Percentiles rank a stretch among this genome's conserved stretches.
Conservation (phyloP, 805 yeast genomes). For the Kodamaea hsintzibuensis region DNA sequence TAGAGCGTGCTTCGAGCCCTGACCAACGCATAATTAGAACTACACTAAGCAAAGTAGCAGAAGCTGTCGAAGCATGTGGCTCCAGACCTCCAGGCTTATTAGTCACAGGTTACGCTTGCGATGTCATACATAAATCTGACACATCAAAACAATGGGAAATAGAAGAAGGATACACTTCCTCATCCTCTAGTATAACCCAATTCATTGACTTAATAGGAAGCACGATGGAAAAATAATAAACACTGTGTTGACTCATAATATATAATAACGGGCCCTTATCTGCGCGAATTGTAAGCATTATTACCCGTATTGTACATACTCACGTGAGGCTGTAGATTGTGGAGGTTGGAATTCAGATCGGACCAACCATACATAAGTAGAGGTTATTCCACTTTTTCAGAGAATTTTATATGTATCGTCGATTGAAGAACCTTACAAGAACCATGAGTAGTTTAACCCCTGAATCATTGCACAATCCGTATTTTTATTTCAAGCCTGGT, state of each 20-base stretch:
- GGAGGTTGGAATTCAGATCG: neutral
- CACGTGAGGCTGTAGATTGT: conserved; percentile 3
- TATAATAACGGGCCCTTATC: neutral
- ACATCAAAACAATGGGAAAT: conserved; percentile 39
- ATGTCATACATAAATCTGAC: conserved; percentile 39
- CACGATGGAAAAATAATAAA: neutral
- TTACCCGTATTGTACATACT: neutral
- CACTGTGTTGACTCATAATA: neutral
- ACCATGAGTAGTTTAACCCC: conserved; percentile 16
- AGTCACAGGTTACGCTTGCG: conserved; percentile 79
- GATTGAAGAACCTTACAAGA: conserved; percentile 3
- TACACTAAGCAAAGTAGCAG: conserved; percentile 61
- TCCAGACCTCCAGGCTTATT: conserved; percentile 92
- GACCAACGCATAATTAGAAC: conserved; percentile 88
- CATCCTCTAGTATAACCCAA: conserved; percentile 1
- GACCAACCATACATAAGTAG: neutral
- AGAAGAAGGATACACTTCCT: conserved; percentile 42
- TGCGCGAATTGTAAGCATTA: neutral
- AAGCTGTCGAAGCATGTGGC: conserved; percentile 74
- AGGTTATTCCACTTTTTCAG: conserved; percentile 2
- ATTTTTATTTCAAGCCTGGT: conserved; percentile 57
- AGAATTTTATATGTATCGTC: neutral
- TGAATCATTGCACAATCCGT: conserved; percentile 53
- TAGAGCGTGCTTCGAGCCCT: conserved; percentile 91
- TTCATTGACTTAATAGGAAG: neutral